These are phyloP conservation scores for Anthostomella pinea DNA, from an alignment of 2,329 filamentous ascomycete species.

Conservation along the genomic window DNA sequence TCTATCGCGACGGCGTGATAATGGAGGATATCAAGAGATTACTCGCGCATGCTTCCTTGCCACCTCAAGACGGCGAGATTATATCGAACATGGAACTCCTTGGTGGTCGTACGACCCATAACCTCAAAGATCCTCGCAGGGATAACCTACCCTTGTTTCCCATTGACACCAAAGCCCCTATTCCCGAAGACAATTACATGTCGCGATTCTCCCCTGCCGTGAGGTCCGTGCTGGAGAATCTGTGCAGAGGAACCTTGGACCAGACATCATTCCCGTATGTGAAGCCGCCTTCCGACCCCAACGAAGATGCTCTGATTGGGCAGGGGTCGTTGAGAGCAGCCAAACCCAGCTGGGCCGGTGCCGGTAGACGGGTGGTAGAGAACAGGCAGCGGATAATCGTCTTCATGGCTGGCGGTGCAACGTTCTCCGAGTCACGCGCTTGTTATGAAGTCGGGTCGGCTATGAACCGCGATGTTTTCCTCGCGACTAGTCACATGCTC, in stretches of 20 bases:
- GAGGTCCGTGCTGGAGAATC: constrained; percentile 77
- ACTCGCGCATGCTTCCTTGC: constrained; percentile 77
- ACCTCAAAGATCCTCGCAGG: constrained; percentile 73
- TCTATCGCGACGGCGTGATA: constrained; percentile 84
- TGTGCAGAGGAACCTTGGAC: constrained; percentile 67
- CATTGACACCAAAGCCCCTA: constrained; percentile 54
- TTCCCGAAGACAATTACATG: constrained; percentile 75
- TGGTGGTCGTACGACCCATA: constrained; percentile 67
- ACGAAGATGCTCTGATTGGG: constrained; percentile 55
- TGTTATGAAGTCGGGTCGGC: constrained; percentile 83
- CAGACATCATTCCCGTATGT: constrained; percentile 67
- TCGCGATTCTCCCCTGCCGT: constrained; percentile 81
- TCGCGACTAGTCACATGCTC: constrained; percentile 90
- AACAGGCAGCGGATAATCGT: constrained; percentile 88
- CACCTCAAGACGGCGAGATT: constrained; percentile 67
- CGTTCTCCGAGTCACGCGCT: constrained; percentile 81
- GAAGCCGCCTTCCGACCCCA: constrained; percentile 64
- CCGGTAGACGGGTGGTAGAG: constrained; percentile 69
- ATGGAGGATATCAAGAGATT: constrained; percentile 81
- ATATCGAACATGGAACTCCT: constrained; percentile 78
- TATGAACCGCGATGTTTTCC: constrained; percentile 76
- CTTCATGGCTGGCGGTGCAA: constrained; percentile 93
- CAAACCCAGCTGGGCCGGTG: constrained; percentile 93
- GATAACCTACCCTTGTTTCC: constrained; percentile 68
- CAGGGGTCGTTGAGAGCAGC: constrained; percentile 82